These are phyloP conservation scores for Leccinum rimulosum DNA, from an alignment of 768 basidiomycete genomes.

Conservation along the genomic window DNA sequence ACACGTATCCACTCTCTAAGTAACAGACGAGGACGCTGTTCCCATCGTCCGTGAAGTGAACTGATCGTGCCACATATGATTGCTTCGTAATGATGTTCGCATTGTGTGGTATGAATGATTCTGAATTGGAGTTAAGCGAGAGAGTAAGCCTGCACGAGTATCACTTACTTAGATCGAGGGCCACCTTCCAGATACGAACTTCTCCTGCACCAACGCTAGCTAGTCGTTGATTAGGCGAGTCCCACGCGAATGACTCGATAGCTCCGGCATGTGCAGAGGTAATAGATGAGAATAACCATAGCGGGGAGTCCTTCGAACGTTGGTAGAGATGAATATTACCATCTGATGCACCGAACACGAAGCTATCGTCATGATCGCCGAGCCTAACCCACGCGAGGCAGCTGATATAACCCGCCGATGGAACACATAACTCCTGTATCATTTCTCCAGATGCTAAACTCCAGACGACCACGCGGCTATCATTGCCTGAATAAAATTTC, in stretches of 20 bases:
- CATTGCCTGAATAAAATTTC: neutral
- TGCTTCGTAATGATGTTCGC: neutral
- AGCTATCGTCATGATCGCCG: neutral
- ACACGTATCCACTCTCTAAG: slow-evolving; percentile 4
- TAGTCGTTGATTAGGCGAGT: neutral
- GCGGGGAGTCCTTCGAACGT: neutral
- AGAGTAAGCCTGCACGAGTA: neutral
- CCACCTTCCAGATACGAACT: neutral
- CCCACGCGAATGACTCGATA: neutral
- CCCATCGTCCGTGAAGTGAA: slow-evolving; percentile 5
- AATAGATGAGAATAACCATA: neutral
- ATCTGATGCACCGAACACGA: neutral
- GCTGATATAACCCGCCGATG: neutral
- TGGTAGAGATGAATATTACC: slow-evolving; percentile 2
- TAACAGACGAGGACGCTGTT: slow-evolving; percentile 2
- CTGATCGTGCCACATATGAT: neutral
- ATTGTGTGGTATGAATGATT: neutral
- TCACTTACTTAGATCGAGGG: neutral
- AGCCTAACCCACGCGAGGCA: neutral
- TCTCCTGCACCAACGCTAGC: neutral
- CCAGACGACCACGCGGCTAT: neutral
- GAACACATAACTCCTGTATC: neutral
- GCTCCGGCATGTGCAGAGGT: neutral
- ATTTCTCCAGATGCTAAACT: neutral
- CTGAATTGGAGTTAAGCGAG: neutral